Conservation (phyloP, 345 rosid species). For the Streptanthus diversifolius region DNA sequence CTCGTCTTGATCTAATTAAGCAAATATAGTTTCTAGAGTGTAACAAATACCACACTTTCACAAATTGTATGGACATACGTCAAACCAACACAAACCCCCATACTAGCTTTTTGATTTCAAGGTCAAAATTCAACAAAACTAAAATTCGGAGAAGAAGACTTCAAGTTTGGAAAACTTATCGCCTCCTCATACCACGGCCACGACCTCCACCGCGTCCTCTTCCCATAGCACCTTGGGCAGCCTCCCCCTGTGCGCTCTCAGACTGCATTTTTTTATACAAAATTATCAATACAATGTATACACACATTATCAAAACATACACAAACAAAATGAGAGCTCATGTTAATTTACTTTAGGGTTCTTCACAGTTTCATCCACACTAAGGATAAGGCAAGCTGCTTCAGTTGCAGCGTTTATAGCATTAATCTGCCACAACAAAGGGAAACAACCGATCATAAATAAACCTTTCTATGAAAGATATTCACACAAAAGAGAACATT, state of each 20-base stretch:
- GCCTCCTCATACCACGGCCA: slow-evolving; percentile 98
- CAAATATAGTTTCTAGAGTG: neutral
- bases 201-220: slow-evolving; percentile 90
- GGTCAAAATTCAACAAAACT: slow-evolving; percentile 25
- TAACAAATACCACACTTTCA: slow-evolving; percentile 17
- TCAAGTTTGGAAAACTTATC: slow-evolving; percentile 42
- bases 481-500: neutral
- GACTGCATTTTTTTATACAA: slow-evolving; percentile 47
- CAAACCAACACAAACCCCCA: slow-evolving; percentile 9
- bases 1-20: neutral
- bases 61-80: slow-evolving; percentile 28
- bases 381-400: slow-evolving; percentile 91
- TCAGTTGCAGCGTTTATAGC: slow-evolving; percentile 99
- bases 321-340: neutral
- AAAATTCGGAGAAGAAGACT: neutral
- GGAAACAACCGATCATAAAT: neutral
- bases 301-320: neutral
- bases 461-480: neutral
- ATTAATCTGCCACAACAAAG: slow-evolving; percentile 56
- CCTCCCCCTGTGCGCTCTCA: slow-evolving; percentile 98
- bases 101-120: slow-evolving; percentile 11
- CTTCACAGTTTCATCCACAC: slow-evolving; percentile 98
- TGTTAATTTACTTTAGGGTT: slow-evolving; percentile 79
- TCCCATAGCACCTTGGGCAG: slow-evolving; percentile 87
- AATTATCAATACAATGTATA: neutral